Percentiles rank a stretch among this genome's conserved stretches.
These are phyloP conservation scores for Leptographium radiaticola DNA, from an alignment of 2,329 filamentous ascomycete genomes.

Conservation along the genomic window DNA sequence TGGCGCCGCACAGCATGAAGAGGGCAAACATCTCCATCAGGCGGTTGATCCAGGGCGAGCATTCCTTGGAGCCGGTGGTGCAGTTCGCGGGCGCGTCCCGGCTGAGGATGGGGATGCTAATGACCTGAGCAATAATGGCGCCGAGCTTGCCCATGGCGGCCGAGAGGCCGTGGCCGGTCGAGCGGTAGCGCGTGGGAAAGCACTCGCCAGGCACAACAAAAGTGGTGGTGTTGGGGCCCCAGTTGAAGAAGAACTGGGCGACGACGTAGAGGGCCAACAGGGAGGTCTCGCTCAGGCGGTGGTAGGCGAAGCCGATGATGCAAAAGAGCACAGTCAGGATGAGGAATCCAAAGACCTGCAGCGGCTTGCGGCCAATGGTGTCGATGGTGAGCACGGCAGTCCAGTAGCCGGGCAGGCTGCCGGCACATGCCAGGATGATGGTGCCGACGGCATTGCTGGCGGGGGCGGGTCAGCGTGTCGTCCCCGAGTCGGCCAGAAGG, in stretches of 20 bases:
- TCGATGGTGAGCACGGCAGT: conserved; percentile 61
- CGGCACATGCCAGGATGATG: conserved; percentile 64
- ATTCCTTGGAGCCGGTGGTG: conserved; percentile 23
- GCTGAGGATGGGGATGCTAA: conserved; percentile 49
- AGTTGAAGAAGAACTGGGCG: conserved; percentile 55
- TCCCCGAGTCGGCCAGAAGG: background rate
- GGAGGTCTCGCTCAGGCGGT: conserved; percentile 30
- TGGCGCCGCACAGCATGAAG: conserved; percentile 63
- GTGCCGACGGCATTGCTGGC: conserved; percentile 53
- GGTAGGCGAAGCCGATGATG: conserved; percentile 47
- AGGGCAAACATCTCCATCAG: conserved; percentile 67
- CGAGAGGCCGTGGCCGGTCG: conserved; percentile 50
- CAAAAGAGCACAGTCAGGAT: conserved; percentile 49
- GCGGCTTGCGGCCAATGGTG: conserved; percentile 62
- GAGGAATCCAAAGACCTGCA: conserved; percentile 53
- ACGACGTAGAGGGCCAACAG: conserved; percentile 50
- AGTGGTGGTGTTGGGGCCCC: conserved; percentile 52
- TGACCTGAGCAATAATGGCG: conserved; percentile 52
- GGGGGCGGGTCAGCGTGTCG: background rate
- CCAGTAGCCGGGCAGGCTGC: conserved; percentile 72
- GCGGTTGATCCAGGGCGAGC: conserved; percentile 52
- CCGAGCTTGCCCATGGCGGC: conserved; percentile 56
- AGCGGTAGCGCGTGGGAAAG: conserved; percentile 50
- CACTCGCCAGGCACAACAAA: conserved; percentile 53
- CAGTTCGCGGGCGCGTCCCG: conserved; percentile 39